Conservation (phyloP, 2,329 filamentous ascomycete species). For the Colletotrichum kahawae region DNA sequence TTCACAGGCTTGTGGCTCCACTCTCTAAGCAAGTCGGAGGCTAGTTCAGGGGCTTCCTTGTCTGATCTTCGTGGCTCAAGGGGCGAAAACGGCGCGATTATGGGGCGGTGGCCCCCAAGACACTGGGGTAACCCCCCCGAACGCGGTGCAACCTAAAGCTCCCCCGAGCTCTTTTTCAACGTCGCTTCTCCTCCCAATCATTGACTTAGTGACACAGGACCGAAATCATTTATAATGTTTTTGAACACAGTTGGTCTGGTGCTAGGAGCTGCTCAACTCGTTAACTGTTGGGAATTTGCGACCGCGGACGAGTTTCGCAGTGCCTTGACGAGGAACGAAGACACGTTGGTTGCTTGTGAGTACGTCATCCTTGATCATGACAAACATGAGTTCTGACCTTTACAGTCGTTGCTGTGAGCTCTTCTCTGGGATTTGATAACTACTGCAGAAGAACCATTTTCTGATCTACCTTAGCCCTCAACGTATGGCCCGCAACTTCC, state of each 20-base stretch:
- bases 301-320: background rate
- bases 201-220: no score
- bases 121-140: background rate
- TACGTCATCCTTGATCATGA: background rate
- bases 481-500: background rate
- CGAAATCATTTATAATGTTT: background rate
- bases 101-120: background rate
- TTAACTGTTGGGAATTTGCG: background rate
- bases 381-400: background rate
- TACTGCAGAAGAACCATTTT: background rate
- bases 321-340: conserved; percentile 18
- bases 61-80: background rate
- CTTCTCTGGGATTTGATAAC: background rate
- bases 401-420: background rate
- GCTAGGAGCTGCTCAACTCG: background rate
- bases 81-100: background rate
- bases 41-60: conserved; percentile 8
- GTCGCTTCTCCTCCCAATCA: background rate
- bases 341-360: conserved; percentile 36
- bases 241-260: background rate
- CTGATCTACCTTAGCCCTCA: background rate
- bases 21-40: background rate
- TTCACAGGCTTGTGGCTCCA: background rate
- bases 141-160: background rate
- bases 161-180: background rate